Base-by-base conservation (phyloP, 352 stramenopile genomes). In the Phytophthora vignae region DNA sequence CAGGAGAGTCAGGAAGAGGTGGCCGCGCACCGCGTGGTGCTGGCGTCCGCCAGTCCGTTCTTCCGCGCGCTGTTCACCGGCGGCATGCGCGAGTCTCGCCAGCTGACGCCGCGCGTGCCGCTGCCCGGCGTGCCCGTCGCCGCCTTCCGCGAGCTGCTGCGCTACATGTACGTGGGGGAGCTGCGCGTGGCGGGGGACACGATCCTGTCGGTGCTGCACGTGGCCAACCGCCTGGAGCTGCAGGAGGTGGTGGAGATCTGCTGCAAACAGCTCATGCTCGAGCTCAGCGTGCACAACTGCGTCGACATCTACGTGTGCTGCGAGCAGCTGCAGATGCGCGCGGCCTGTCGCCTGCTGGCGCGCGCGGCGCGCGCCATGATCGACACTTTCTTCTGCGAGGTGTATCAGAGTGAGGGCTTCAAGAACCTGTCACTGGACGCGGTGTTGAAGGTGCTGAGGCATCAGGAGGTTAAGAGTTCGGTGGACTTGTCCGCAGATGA, bases 41-140 rank as follows among this genome's bases (percentile, higher is more conserved):
- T 94, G 7, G 85, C 85, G 42, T 74, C 74, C 2, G 80, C 81
- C 21, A 92, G 85, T 61, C 83, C 84, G 12, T 94, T 91, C 60
- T 94, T 94, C 66, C 75, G 83, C 57, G 87, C 87, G 48, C 73
- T 94, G 5, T 94, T 94, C 68, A 94, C 85, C 1, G 85, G 73
- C 75, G 87, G 87, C 40, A 91, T 94, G 87, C 82, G 83, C 33
- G 87, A 94, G 61, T 85, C 76, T 7, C 62, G 29, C 17, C 17
- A 65, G 21, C 1, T 31, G 25, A 73, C 67, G 22, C 62, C 69
- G 17, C 64, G 78, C 42, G 74, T 94, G 57, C 76, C 85, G n/a
- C 71, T 94, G 19, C 74, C 84, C 53, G 83, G 81, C 4, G 63
- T 90, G n/a, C 73, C 89, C 27, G 49, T 68, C 40, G 48, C 60